These are phyloP conservation scores for Murraya koenigii DNA, from an alignment of 345 rosid species.

Conservation along the genomic window DNA sequence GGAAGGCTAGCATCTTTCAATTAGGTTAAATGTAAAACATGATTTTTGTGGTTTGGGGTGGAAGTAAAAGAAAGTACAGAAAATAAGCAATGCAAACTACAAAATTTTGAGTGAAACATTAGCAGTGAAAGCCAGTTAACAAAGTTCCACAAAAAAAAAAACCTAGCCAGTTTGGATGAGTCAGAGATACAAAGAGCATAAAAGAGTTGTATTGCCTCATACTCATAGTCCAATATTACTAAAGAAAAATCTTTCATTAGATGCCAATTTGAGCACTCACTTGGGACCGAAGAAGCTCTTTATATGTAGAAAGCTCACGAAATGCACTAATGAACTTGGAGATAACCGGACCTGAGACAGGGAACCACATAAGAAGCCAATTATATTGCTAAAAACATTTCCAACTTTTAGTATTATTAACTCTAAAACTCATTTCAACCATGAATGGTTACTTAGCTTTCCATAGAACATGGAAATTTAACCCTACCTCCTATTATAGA, in stretches of 20 bases:
- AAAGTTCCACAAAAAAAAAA: not conserved
- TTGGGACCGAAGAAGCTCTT: conserved; percentile 84
- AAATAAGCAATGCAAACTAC: not conserved
- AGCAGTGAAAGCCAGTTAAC: not conserved
- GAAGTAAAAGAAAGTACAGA: not conserved
- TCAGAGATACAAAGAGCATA: not conserved
- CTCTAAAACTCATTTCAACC: not conserved
- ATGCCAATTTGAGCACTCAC: conserved; percentile 39
- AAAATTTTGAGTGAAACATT: not conserved
- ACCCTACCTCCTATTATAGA: not conserved
- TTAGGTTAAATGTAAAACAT: not conserved
- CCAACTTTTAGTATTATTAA: not conserved
- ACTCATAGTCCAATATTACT: not conserved
- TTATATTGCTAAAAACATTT: not conserved
- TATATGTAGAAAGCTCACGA: conserved; percentile 73
- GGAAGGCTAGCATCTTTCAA: not conserved
- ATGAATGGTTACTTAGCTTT: not conserved
- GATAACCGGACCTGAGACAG: conserved; percentile 65
- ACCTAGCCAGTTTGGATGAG: not conserved
- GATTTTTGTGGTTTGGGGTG: not conserved
- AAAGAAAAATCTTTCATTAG: not conserved
- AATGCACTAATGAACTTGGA: conserved; percentile 67
- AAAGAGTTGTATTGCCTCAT: not conserved
- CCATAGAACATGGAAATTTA: not conserved
- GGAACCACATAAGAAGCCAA: conserved; percentile 19